Evolutionary conservation across 768 basidiomycete genomes (phyloP), one percentile per base, ranked within the genome.

Genomic region (Amanita jacksonii): DNA sequence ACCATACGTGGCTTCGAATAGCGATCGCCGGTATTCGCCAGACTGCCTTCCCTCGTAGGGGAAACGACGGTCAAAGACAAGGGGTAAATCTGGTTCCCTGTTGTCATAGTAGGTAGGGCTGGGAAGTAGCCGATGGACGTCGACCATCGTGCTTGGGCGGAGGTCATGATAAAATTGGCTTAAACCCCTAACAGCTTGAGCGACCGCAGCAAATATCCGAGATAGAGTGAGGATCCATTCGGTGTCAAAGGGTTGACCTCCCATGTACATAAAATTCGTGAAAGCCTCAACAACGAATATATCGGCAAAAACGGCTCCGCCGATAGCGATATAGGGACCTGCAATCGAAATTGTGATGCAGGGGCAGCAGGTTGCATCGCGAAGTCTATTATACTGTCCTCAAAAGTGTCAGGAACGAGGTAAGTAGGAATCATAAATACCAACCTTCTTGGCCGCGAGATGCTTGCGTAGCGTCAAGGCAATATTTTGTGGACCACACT

Each of bases 161-260:
- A 38, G 37, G 20, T 38, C 20, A 38, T 38, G 37, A 38, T 38
- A 38, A 38, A 38, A 38, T 38, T 20, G 35, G 35, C 35, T 37
- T 20, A 20, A 37, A 37, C 35, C 37, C 37, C 19, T 38, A 23
- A 38, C 37, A 38, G 37, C 37, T 38, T 38, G 37, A 12, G 37
- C 19, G 10, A 23, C 37, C 10, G 37, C 37, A 38, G 37, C 19
- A 13, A 38, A 38, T 38, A 38, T 38, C 37, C 37, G 20, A n/a
- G 37, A 38, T 38, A 38, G 37, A 23, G 37, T 13, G 37, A 38
- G 37, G 18, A n/a, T 38, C 19, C 19, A 13, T 22, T 38, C 19
- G 37, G 12, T 20, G 10, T 23, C 10, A 23, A 38, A 38, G 20
- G 37, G 19, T 38, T 38, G 37, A 38, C 37, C 37, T 38, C 20